Evolutionary conservation across 2,329 filamentous ascomycete species (phyloP).

Genomic region (Trichoderma sp.): DNA sequence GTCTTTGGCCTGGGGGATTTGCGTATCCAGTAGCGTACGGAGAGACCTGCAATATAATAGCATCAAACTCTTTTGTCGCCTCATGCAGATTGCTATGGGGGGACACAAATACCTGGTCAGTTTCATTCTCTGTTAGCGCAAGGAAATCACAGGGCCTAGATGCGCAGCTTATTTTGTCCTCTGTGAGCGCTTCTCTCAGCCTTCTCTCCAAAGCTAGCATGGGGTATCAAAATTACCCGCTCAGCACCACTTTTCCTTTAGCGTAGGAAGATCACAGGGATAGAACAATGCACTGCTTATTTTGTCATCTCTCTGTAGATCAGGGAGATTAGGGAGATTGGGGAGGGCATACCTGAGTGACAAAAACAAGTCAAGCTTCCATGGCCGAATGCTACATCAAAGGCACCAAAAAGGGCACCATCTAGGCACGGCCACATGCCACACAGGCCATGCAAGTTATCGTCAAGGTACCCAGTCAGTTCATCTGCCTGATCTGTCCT

Average conservation of each 20-base stretch:
- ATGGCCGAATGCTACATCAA: background rate
- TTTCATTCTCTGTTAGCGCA: background rate
- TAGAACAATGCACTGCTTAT: background rate
- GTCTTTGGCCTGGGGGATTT: too few relatives aligned
- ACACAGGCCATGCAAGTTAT: background rate
- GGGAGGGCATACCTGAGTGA: background rate
- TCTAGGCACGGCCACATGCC: background rate
- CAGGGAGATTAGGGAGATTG: too few relatives aligned
- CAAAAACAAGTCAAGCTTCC: background rate
- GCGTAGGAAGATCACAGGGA: background rate
- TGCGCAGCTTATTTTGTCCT: background rate
- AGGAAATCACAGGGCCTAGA: background rate
- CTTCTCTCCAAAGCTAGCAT: background rate
- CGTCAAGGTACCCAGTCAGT: background rate
- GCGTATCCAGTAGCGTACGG: too few relatives aligned
- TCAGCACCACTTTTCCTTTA: background rate
- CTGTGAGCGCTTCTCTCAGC: background rate
- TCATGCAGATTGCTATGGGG: background rate
- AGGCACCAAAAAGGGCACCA: background rate
- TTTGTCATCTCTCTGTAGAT: background rate
- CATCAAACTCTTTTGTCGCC: background rate
- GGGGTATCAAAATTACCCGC: background rate
- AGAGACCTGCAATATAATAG: background rate
- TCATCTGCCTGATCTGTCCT: background rate
- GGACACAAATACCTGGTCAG: background rate